Percentiles rank a stretch among this genome's conserved stretches.
phyloP scores from a whole-genome alignment of 495 filamentous ascomycete genomes.

The Chaetomium tenue region DNA sequence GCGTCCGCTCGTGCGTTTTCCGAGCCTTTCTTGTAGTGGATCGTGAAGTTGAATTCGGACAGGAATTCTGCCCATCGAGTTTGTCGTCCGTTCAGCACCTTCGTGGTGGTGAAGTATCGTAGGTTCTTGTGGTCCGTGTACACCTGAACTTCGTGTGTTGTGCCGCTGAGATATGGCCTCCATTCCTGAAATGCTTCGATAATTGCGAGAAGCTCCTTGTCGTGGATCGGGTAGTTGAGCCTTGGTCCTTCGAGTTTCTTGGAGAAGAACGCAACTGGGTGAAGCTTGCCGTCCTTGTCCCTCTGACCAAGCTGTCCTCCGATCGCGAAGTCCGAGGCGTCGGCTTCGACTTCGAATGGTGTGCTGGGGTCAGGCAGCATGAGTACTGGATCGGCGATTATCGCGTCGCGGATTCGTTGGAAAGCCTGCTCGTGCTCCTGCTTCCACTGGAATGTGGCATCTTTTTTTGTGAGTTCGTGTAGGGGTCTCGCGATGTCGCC shows the following conservation, averaged over 20 bases:
- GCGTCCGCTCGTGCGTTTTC: conserved; percentile 20
- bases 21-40: conserved; percentile 26
- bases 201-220: conserved; percentile 12
- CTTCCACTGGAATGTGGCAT: neutral
- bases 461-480: neutral
- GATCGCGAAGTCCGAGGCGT: conserved; percentile 11
- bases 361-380: conserved; percentile 6
- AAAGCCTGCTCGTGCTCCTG: conserved; percentile 4
- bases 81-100: conserved; percentile 31
- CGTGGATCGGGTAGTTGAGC: conserved; percentile 11
- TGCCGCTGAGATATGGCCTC: conserved; percentile 14
- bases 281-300: conserved; percentile 6
- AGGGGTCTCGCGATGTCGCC: neutral
- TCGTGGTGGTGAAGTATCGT: conserved; percentile 28
- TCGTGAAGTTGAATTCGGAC: conserved; percentile 34
- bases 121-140: conserved; percentile 18
- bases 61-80: conserved; percentile 30
- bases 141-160: neutral
- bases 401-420: neutral
- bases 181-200: conserved; percentile 11
- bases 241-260: conserved; percentile 8
- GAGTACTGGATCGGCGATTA: neutral
- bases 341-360: conserved; percentile 16
- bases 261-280: conserved; percentile 18
- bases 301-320: conserved; percentile 12